phyloP scores from a whole-genome alignment of 2,329 filamentous ascomycete genomes.

The Mycosphaerella sp. region DNA sequence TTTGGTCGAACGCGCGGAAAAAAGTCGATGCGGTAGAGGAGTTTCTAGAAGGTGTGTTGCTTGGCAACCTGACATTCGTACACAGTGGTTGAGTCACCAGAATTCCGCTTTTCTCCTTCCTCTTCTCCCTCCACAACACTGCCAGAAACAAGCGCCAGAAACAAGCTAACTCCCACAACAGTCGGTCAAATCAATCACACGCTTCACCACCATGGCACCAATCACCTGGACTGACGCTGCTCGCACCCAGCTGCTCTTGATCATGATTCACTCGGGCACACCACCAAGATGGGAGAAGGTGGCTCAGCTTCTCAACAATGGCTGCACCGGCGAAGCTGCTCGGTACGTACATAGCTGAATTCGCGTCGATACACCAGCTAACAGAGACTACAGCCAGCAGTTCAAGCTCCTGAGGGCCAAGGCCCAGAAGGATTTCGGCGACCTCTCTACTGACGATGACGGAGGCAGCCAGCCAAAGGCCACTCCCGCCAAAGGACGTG shows the following conservation, averaged over 20 bases:
- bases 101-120: neutral
- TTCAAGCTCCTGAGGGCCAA: conserved; percentile 1
- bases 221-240: conserved; percentile 1
- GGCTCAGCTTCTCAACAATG: neutral
- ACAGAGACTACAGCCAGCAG: neutral
- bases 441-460: neutral
- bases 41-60: neutral
- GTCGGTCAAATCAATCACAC: neutral
- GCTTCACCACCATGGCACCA: neutral
- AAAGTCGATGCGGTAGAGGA: neutral
- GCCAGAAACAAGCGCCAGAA: neutral
- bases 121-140: neutral
- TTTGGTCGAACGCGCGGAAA: neutral
- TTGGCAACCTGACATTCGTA: neutral
- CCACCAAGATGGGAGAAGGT: conserved; percentile 15
- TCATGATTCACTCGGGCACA: conserved; percentile 1
- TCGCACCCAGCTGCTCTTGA: conserved; percentile 1
- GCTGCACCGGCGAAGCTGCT: neutral
- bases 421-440: conserved; percentile 2
- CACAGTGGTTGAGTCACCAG: neutral
- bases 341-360: neutral
- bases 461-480: neutral
- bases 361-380: neutral
- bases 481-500: conserved; percentile 4
- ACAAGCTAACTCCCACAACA: neutral